Evolutionary conservation across 2,329 filamentous ascomycete genomes (phyloP).

Genomic region (Ceratocystis harringtonii): DNA sequence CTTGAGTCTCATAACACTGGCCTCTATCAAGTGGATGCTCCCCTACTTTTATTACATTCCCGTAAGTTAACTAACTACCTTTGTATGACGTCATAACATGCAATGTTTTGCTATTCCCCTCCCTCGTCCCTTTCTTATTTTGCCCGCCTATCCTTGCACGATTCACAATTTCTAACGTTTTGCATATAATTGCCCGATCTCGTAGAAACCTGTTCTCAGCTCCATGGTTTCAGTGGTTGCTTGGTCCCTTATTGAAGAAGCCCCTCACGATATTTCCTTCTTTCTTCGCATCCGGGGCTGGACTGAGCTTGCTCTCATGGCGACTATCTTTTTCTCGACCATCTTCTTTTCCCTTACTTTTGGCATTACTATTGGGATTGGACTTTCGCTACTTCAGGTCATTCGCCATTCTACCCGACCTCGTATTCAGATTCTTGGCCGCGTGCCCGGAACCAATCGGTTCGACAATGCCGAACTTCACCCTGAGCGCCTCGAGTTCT

Average conservation of each 20-base stretch:
- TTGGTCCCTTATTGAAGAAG: slow-evolving; percentile 87
- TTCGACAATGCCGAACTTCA: slow-evolving; percentile 76
- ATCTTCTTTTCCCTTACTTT: slow-evolving; percentile 90
- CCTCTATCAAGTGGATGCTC: slow-evolving; percentile 67
- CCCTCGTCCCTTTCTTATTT: neutral
- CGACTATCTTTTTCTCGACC: slow-evolving; percentile 76
- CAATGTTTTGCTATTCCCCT: neutral
- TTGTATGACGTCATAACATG: neutral
- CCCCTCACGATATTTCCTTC: slow-evolving; percentile 80
- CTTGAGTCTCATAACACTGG: slow-evolving; percentile 63
- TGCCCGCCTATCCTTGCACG: slow-evolving; percentile 7
- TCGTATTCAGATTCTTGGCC: slow-evolving; percentile 88
- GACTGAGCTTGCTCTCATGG: slow-evolving; percentile 75
- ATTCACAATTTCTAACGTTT: neutral
- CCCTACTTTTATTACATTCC: slow-evolving; percentile 92
- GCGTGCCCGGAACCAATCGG: slow-evolving; percentile 64
- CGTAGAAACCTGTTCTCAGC: slow-evolving; percentile 77
- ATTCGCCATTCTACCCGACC: slow-evolving; percentile 83
- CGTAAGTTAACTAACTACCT: slow-evolving; percentile 37
- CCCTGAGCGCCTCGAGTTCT: slow-evolving; percentile 62
- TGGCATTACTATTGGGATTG: slow-evolving; percentile 87
- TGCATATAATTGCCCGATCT: neutral
- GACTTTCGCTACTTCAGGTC: slow-evolving; percentile 75
- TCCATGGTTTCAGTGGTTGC: slow-evolving; percentile 93
- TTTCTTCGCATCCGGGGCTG: slow-evolving; percentile 76